Percentiles rank a stretch among this genome's conserved stretches.
Conservation (phyloP, 2,329 filamentous ascomycete species). For the Fusarium newnesense region DNA sequence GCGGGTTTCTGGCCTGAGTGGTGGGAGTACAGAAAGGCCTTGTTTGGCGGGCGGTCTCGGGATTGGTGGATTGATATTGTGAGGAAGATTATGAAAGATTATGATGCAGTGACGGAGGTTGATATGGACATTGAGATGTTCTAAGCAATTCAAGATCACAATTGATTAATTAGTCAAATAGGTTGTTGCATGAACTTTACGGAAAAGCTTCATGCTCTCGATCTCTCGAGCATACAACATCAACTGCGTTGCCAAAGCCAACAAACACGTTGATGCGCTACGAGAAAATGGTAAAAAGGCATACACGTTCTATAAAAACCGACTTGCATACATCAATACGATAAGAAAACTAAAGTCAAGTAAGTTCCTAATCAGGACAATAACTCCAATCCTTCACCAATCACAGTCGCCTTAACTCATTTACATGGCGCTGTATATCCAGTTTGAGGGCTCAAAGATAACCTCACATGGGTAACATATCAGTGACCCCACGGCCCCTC, state of each 20-base stretch:
- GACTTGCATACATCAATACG: not conserved
- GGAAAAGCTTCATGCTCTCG: not conserved
- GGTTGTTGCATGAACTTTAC: not conserved
- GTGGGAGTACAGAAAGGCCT: conserved; percentile 46
- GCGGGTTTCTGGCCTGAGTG: conserved; percentile 47
- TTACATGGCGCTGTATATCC: not conserved
- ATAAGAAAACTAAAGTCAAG: not conserved
- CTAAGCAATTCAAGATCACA: not conserved
- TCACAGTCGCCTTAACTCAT: not conserved
- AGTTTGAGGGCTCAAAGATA: not conserved
- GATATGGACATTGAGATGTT: not conserved
- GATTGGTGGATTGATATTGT: conserved; percentile 20
- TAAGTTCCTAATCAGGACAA: not conserved
- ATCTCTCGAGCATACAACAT: not conserved
- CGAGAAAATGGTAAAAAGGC: not conserved
- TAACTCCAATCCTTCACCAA: not conserved
- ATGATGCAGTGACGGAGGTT: not conserved
- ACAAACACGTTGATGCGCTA: too few relatives aligned
- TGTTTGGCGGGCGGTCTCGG: conserved; percentile 26
- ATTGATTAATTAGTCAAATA: rapidly evolving
- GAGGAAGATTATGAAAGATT: not conserved
- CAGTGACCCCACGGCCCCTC: not conserved
- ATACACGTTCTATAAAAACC: not conserved
- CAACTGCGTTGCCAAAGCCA: not conserved
- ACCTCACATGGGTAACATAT: not conserved